Evolutionary conservation across 495 filamentous ascomycete genomes (phyloP), one percentile per base, ranked within the genome.

Genomic region (Sordaria brevicollis): DNA sequence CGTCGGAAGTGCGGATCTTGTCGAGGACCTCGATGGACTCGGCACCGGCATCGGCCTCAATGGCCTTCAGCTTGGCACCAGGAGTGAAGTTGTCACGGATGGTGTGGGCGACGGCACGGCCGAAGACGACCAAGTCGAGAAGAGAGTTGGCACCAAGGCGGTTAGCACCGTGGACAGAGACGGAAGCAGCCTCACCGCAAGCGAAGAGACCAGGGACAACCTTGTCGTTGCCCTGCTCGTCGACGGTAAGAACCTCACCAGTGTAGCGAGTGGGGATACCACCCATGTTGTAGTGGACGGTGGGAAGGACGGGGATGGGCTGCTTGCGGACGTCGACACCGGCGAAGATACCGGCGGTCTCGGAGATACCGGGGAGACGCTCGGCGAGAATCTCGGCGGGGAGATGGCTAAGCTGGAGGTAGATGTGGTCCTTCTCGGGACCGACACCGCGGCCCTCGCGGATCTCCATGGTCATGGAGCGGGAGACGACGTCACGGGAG

Each of bases 221-320:
- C 87, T 96, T 92, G 83, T 98, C 94, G 66, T 93, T 88, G 73
- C 94, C 95, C 35, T 84, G 76, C 78, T 89, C 87, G 76, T 97
- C 93, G 65, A 94, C 85, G 35, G 91, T 94, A 69, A 98, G 80
- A 74, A 97, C 94, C 82, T 98, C 93, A 79, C 94, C 94, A 70
- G 92, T 97, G 87, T 95, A 97, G 76, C 92, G 92, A 70, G 94
- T 98, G 65, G 94, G 94, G 76, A 97, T 97, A 85, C 94, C 94
- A 81, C 94, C 94, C 94, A 98, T 98, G 88, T 97, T 97, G 87
- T 98, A 98, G 86, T 98, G 95, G 76, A 97, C 95, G 62, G 94
- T 98, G 66, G 94, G 94, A 69, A 98, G 86, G 73, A 98, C 95
- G 68, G 94, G 94, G 76, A 98, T 98, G 73, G 94, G 94, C 81